Evolutionary conservation across 371 early-diverging fungal genomes (phyloP), one percentile per base, ranked within the genome.

Genomic region (Nematocida ausubeli): DNA sequence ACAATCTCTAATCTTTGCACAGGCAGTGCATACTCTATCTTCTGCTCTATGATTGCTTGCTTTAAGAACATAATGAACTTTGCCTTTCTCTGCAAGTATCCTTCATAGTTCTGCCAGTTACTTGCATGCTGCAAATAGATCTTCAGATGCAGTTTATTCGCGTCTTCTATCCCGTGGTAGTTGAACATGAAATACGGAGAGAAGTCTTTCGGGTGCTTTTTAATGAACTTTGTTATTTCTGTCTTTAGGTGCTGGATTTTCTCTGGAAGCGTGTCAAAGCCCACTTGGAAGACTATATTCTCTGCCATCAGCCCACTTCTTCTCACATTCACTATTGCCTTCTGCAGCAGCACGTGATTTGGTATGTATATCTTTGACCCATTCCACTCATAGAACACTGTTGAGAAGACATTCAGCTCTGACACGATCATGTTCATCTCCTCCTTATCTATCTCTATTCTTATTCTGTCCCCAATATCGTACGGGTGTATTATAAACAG

Each of bases 401-500:
- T 87, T 22, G 84, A 83, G 51, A 86, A 83, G 19, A 87, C 83
- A 69, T 87, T 87, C 26, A 87, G 79, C 80, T 85, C 85, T 24
- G 82, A 58, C 9, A 87, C 87, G 26, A 87, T 84, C 39, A 87
- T 62, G 69, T 87, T 87, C 52, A 83, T 83, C 58, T 66, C 63
- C 24, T 66, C 69, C 24, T 79, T 79, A 12, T 83, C 84, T 35
- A 86, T 52, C 34, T 80, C 69, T 22, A 87, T 70, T 56, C 81
- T 65, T 3, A 87, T 80, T 67, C 87, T 60, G 63, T 87, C 87
- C 26, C 87, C 87, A 32, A 87, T 82, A 57, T 86, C 87, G 70
- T 82, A 87, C 16, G 87, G 87, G 73, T 87, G 86, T 7, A 85
- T 84, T 39, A 83, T 69, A 82, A 87, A 86, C 30, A 87, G 52